Evolutionary conservation across 345 rosid genomes (phyloP).

Genomic region (Populus pruinosa): DNA sequence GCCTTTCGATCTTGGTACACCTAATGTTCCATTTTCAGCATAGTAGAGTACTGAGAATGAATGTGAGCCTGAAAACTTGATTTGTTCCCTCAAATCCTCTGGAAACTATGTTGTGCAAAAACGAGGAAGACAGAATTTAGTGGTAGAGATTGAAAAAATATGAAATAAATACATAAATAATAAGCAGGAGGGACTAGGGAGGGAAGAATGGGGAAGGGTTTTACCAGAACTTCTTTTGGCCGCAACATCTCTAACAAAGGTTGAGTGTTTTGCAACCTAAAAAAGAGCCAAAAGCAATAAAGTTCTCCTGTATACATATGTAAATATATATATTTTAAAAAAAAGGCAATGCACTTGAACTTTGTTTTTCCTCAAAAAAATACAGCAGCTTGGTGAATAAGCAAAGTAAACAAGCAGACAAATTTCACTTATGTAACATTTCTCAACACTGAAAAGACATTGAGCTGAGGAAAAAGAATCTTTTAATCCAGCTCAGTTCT

Average conservation of each 20-base stretch:
- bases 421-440: too few relatives aligned
- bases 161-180: not conserved
- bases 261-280: constrained; percentile 47
- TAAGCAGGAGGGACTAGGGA: not conserved
- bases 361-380: too few relatives aligned
- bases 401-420: too few relatives aligned
- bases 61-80: constrained; percentile 27
- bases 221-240: constrained; percentile 69
- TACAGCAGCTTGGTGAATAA: too few relatives aligned
- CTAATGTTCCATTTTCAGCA: constrained; percentile 47
- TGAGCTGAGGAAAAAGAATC: too few relatives aligned
- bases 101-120: constrained; percentile 50
- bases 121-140: not conserved
- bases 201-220: constrained; percentile 3
- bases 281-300: not conserved
- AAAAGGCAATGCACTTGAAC: not conserved
- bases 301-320: too few relatives aligned
- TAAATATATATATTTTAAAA: too few relatives aligned
- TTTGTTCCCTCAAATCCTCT: constrained; percentile 40
- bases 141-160: not conserved
- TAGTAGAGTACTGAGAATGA: constrained; percentile 32
- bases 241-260: constrained; percentile 51
- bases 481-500: too few relatives aligned
- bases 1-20: constrained; percentile 35
- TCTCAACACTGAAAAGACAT: too few relatives aligned